phyloP scores from a whole-genome alignment of 805 yeast genomes.

The Starmerella stigmatis region DNA sequence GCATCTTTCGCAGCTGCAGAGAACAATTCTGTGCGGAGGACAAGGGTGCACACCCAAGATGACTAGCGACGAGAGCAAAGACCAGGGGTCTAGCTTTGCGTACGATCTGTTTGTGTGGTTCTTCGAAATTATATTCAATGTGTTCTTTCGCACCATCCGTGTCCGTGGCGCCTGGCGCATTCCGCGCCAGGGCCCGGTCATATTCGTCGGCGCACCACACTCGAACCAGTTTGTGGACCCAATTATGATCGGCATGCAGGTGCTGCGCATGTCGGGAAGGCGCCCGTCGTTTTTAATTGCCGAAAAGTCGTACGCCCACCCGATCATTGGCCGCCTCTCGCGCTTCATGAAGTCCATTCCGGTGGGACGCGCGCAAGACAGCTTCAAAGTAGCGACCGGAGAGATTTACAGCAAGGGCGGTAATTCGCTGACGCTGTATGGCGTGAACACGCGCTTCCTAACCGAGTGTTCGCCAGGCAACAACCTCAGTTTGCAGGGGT shows the following conservation, averaged over 20 bases:
- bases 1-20: conserved; percentile 1
- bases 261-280: conserved; percentile 53
- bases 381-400: conserved; percentile 58
- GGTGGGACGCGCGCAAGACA: conserved; percentile 86
- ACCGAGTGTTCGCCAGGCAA: conserved; percentile 38
- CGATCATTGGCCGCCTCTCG: conserved; percentile 66
- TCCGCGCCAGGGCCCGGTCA: conserved; percentile 67
- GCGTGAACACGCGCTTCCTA: conserved; percentile 59
- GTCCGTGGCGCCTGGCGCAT: conserved; percentile 75
- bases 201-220: conserved; percentile 94
- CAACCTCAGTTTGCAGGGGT: conserved; percentile 46
- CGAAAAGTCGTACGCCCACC: conserved; percentile 55
- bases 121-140: conserved; percentile 39
- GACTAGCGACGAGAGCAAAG: background rate
- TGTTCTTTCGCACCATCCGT: conserved; percentile 80
- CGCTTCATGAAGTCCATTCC: conserved; percentile 75
- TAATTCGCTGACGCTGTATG: conserved; percentile 48
- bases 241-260: conserved; percentile 72
- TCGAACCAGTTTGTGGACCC: conserved; percentile 92
- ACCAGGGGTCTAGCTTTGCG: conserved; percentile 10
- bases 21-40: background rate
- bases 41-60: no score
- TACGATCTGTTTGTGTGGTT: conserved; percentile 33
- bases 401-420: conserved; percentile 45
- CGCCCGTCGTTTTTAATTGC: conserved; percentile 78